Conservation (phyloP, 768 basidiomycete genomes). For the Termitomyces sp. region DNA sequence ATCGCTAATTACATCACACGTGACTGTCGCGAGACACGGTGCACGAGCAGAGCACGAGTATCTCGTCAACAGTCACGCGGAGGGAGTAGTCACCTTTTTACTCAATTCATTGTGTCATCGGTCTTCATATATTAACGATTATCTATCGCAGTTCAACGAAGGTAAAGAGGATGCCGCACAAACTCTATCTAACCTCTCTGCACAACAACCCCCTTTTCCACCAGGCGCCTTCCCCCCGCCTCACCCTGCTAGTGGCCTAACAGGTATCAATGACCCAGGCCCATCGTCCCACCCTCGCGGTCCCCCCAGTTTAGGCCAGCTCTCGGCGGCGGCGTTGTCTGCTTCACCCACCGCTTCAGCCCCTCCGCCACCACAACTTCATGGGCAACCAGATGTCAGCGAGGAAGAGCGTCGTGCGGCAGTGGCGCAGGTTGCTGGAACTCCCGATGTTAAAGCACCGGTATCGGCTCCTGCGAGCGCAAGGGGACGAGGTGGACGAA, state of each 20-base stretch:
- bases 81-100: conserved; percentile 9
- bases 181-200: conserved; percentile 45
- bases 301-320: conserved; percentile 57
- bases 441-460: conserved; percentile 2
- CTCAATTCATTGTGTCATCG: not conserved
- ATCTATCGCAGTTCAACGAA: conserved; percentile 34
- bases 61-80: conserved; percentile 31
- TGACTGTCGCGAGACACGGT: conserved; percentile 28
- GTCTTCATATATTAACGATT: not conserved
- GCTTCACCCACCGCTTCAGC: conserved; percentile 23
- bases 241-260: conserved; percentile 30
- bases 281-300: conserved; percentile 71
- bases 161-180: conserved; percentile 60
- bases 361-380: conserved; percentile 11
- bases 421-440: conserved; percentile 9
- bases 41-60: conserved; percentile 27
- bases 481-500: conserved; percentile 46
- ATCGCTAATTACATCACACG: conserved; percentile 25
- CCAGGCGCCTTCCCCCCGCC: conserved; percentile 23
- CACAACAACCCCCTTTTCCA: conserved; percentile 29
- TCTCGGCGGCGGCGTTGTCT: conserved; percentile 48
- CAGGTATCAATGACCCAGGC: conserved; percentile 59
- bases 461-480: conserved; percentile 19
- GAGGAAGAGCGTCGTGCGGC: conserved; percentile 17
- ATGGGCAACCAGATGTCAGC: conserved; percentile 20